Conservation (phyloP, 1,284 basidiomycete genomes). For the Ganoderma boninense region DNA sequence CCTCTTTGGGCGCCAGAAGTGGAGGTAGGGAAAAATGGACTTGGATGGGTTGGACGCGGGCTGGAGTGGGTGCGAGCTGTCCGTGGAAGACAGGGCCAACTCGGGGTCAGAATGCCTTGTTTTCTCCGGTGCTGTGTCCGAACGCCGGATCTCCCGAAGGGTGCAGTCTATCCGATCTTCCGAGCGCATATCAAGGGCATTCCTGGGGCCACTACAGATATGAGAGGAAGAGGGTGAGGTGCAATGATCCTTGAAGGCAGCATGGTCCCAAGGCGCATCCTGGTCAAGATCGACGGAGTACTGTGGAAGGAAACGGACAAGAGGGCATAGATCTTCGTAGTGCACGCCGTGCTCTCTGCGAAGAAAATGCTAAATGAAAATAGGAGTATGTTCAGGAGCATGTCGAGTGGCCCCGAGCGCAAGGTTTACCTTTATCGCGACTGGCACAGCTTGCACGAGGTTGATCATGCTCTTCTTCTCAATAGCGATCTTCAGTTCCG, state of each 20-base stretch:
- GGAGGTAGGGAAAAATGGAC: conserved; percentile 63
- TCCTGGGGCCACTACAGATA: too few relatives aligned
- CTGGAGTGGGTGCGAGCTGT: conserved; percentile 57
- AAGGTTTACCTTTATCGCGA: conserved; percentile 61
- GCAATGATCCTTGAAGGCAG: too few relatives aligned
- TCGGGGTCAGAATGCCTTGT: conserved; percentile 61
- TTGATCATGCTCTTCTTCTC: conserved; percentile 83
- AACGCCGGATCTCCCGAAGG: conserved; percentile 29
- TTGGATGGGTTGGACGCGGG: conserved; percentile 64
- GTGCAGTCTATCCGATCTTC: conserved; percentile 33
- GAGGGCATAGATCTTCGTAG: conserved; percentile 49
- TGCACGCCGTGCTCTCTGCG: conserved; percentile 57
- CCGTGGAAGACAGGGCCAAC: conserved; percentile 57
- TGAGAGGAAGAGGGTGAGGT: too few relatives aligned
- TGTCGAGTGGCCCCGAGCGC: neutral
- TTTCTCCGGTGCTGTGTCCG: conserved; percentile 31
- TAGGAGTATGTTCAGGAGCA: neutral
- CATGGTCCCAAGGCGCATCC: conserved; percentile 2
- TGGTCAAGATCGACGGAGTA: conserved; percentile 49
- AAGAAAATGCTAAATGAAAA: conserved; percentile 43
- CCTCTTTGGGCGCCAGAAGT: conserved; percentile 42
- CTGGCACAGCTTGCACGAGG: conserved; percentile 70
- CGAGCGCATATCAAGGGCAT: neutral
- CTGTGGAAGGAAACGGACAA: conserved; percentile 63
- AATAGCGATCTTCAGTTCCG: conserved; percentile 58